These are phyloP conservation scores for Mortierella sp. DNA, from an alignment of 371 early-diverging fungal genomes.

Conservation along the genomic window DNA sequence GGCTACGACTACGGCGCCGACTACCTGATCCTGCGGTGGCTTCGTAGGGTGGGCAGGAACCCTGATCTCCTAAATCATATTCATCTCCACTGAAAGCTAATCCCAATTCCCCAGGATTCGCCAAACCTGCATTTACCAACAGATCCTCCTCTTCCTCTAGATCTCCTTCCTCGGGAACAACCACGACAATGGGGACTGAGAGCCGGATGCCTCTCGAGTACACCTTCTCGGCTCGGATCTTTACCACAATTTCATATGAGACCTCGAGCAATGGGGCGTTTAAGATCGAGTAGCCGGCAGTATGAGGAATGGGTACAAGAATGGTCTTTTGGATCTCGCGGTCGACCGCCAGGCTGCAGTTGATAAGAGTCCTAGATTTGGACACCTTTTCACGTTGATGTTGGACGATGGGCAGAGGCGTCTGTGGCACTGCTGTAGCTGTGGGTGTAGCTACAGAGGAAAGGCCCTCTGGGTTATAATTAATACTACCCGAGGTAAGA, in stretches of 20 bases:
- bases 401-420: slow-evolving; percentile 35
- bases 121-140: slow-evolving; percentile 24
- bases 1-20: slow-evolving; percentile 25
- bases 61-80: slow-evolving; percentile 43
- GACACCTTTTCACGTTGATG: slow-evolving; percentile 50
- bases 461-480: slow-evolving; percentile 16
- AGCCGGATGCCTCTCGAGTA: slow-evolving; percentile 34
- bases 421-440: not conserved
- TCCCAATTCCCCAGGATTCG: slow-evolving; percentile 20
- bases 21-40: slow-evolving; percentile 17
- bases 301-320: slow-evolving; percentile 34
- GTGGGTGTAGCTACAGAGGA: slow-evolving; percentile 12
- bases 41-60: slow-evolving; percentile 53
- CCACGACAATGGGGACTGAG: slow-evolving; percentile 44
- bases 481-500: slow-evolving; percentile 13
- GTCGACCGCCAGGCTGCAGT: slow-evolving; percentile 40
- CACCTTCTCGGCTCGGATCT: slow-evolving; percentile 49
- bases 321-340: slow-evolving; percentile 57
- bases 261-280: slow-evolving; percentile 51
- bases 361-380: slow-evolving; percentile 39
- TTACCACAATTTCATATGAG: slow-evolving; percentile 54
- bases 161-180: slow-evolving; percentile 50
- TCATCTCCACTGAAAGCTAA: slow-evolving; percentile 42
- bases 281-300: slow-evolving; percentile 44
- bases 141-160: slow-evolving; percentile 41